These are phyloP conservation scores for Iris macrosiphon DNA, from an alignment of 106 monocot species.

Conservation along the genomic window DNA sequence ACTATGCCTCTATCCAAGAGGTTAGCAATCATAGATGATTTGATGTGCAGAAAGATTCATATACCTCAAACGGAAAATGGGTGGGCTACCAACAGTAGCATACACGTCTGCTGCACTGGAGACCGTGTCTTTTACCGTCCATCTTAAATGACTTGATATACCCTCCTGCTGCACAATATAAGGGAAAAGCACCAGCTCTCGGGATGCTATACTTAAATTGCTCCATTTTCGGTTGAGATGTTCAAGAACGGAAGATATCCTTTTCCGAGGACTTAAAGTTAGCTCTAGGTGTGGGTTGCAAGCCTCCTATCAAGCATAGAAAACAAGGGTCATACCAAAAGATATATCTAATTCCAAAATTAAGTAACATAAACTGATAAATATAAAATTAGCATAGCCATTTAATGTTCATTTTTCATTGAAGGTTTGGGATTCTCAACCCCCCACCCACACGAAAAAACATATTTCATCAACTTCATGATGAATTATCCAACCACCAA, in stretches of 20 bases:
- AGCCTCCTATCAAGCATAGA: constrained; percentile 46
- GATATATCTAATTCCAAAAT: neutral
- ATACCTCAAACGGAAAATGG: constrained; percentile 85
- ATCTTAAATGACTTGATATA: constrained; percentile 43
- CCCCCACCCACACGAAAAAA: no score
- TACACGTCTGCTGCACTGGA: constrained; percentile 68
- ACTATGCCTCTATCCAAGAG: no score
- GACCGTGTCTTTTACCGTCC: constrained; percentile 57
- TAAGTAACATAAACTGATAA: no score
- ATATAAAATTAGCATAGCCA: no score
- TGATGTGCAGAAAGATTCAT: no score
- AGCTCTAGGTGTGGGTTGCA: constrained; percentile 93
- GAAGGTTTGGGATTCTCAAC: no score
- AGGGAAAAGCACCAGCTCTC: constrained; percentile 79
- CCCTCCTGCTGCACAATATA: constrained; percentile 42
- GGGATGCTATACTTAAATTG: constrained; percentile 45
- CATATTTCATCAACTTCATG: no score
- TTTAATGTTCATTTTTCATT: no score
- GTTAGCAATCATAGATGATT: no score
- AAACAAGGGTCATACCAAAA: neutral
- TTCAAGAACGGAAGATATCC: constrained; percentile 83
- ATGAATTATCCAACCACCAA: no score
- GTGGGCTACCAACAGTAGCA: constrained; percentile 55
- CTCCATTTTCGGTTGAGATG: constrained; percentile 96
- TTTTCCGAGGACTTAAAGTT: constrained; percentile 84